Conservation (phyloP, 2,329 filamentous ascomycete species). For the Hortaea sp. region DNA sequence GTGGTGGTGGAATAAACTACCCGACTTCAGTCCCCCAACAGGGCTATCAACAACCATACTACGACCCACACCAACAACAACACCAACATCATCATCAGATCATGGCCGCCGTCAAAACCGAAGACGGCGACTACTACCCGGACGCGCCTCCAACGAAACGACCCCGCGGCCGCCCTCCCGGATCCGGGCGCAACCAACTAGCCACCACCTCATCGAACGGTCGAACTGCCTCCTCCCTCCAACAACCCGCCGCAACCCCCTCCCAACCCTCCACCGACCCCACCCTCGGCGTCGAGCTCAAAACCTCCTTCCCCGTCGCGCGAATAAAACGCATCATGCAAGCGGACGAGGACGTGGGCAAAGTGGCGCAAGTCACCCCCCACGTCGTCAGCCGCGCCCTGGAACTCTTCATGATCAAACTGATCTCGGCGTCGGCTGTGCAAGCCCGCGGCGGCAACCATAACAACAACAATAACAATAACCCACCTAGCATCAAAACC, state of each 20-base stretch:
- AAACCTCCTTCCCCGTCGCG: conserved; percentile 92
- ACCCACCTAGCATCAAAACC: background rate
- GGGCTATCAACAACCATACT: background rate
- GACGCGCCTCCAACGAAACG: conserved; percentile 15
- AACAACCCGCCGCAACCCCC: background rate
- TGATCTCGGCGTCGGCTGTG: conserved; percentile 79
- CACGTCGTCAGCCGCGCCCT: conserved; percentile 82
- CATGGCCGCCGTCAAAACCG: conserved; percentile 8
- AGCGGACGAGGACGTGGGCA: conserved; percentile 95
- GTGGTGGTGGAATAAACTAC: conserved; percentile 5
- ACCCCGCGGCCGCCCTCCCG: conserved; percentile 4
- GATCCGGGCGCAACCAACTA: background rate
- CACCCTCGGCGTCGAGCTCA: conserved; percentile 56
- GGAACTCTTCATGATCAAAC: conserved; percentile 93
- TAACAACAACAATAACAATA: background rate
- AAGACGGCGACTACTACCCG: conserved; percentile 23
- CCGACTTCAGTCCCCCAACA: conserved; percentile 14
- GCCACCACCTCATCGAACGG: conserved; percentile 10
- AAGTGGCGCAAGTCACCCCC: conserved; percentile 94
- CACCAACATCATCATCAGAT: background rate
- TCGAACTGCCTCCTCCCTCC: background rate
- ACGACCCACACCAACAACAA: no score
- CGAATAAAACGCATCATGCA: conserved; percentile 99
- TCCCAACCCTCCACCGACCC: conserved; percentile 14
- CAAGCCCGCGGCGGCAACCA: conserved; percentile 51